phyloP scores from a whole-genome alignment of 2,329 filamentous ascomycete species.

The Tolypocladium cylindrosporum region DNA sequence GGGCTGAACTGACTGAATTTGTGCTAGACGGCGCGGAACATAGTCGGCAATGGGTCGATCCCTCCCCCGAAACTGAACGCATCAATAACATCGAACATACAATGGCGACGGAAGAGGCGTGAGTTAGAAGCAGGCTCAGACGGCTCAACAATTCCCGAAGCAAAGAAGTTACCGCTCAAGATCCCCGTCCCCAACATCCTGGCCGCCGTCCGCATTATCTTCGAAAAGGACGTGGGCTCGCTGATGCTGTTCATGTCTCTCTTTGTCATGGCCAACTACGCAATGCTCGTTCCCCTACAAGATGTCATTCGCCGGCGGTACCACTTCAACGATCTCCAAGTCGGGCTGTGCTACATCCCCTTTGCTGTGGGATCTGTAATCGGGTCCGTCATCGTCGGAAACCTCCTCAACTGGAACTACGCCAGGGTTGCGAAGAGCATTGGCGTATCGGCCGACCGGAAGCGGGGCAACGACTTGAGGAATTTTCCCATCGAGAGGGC shows the following conservation, averaged over 20 bases:
- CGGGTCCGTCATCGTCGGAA: slow-evolving; percentile 29
- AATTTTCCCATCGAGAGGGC: slow-evolving; percentile 27
- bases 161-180: slow-evolving; percentile 5
- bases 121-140: slow-evolving; percentile 5
- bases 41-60: slow-evolving; percentile 36
- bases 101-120: slow-evolving; percentile 3
- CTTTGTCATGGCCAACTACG: slow-evolving; percentile 22
- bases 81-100: slow-evolving; percentile 6
- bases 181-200: slow-evolving; percentile 19
- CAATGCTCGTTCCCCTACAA: slow-evolving; percentile 21
- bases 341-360: slow-evolving; percentile 33
- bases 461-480: slow-evolving; percentile 25
- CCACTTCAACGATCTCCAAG: slow-evolving; percentile 23
- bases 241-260: slow-evolving; percentile 23
- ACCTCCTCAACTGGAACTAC: slow-evolving; percentile 52
- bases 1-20: neutral
- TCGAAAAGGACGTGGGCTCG: slow-evolving; percentile 23
- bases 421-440: slow-evolving; percentile 37
- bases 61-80: slow-evolving; percentile 19
- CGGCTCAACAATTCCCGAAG: neutral
- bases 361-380: slow-evolving; percentile 25
- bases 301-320: slow-evolving; percentile 21
- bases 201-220: slow-evolving; percentile 20
- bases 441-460: slow-evolving; percentile 36
- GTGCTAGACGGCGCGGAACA: slow-evolving; percentile 23